Percentiles rank a stretch among this genome's conserved stretches.
Evolutionary conservation across 257 asterid species (phyloP).

Genomic region (Echium plantagineum): DNA sequence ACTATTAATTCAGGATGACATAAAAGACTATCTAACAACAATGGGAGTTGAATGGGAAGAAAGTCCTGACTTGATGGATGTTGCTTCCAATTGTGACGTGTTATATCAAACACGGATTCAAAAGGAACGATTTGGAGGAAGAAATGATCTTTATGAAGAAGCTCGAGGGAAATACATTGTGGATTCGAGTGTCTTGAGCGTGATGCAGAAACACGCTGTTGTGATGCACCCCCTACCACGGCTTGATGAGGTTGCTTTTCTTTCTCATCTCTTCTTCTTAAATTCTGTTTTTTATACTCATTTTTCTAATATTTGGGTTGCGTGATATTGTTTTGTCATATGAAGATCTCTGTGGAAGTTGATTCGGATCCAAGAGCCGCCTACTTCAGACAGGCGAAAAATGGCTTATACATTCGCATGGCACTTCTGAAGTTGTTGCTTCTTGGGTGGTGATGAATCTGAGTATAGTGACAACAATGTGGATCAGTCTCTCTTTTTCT

Average conservation of each 20-base stretch:
- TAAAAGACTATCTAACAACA: slow-evolving; percentile 72
- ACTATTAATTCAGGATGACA: slow-evolving; percentile 60
- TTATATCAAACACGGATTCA: slow-evolving; percentile 82
- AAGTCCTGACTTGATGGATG: slow-evolving; percentile 59
- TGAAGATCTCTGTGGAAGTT: slow-evolving; percentile 68
- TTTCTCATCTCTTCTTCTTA: too few species aligned
- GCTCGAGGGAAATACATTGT: slow-evolving; percentile 89
- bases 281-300: background rate
- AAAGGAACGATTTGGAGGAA: slow-evolving; percentile 72
- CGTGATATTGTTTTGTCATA: background rate
- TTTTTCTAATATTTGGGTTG: background rate
- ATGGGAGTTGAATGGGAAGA: slow-evolving; percentile 85
- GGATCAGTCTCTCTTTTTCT: too few species aligned
- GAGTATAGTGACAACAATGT: too few species aligned
- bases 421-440: slow-evolving; percentile 81
- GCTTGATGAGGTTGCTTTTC: slow-evolving; percentile 56
- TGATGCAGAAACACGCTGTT: slow-evolving; percentile 85
- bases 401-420: slow-evolving; percentile 77
- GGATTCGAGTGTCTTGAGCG: slow-evolving; percentile 35
- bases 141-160: slow-evolving; percentile 63
- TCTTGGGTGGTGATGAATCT: slow-evolving; percentile 59
- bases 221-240: slow-evolving; percentile 95
- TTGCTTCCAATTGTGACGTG: slow-evolving; percentile 87
- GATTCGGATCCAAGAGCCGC: slow-evolving; percentile 79
- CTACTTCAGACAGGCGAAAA: slow-evolving; percentile 78